Evolutionary conservation across 2,329 filamentous ascomycete species (phyloP).

Genomic region (Colletotrichum sansevieriae): DNA sequence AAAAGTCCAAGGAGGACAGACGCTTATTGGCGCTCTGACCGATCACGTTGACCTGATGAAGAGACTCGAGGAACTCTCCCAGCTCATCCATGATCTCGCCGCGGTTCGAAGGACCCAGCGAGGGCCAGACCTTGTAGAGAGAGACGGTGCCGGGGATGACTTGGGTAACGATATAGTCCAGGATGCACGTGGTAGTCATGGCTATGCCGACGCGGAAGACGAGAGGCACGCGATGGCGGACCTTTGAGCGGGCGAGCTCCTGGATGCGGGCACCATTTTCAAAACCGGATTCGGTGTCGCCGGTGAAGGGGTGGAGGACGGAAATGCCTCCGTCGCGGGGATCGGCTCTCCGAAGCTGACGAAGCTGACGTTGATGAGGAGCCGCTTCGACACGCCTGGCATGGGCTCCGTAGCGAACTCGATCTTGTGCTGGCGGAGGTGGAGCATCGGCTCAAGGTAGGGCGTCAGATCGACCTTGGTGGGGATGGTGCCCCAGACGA

Average conservation of each 20-base stretch:
- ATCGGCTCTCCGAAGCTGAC: background rate
- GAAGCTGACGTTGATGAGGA: constrained; percentile 17
- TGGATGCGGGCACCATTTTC: constrained; percentile 7
- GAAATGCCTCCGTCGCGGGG: constrained; percentile 15
- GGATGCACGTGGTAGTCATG: background rate
- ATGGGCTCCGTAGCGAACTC: constrained; percentile 7
- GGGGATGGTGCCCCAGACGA: constrained; percentile 10
- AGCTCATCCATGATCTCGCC: constrained; percentile 4
- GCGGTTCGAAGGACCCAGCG: background rate
- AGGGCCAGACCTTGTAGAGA: constrained; percentile 20
- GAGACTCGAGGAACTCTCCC: background rate
- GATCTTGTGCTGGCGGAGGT: constrained; percentile 9
- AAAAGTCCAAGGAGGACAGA: background rate
- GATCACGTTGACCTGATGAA: background rate
- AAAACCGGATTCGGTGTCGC: background rate
- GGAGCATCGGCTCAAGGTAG: constrained; percentile 1
- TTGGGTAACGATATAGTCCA: constrained; percentile 19
- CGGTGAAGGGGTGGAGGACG: background rate
- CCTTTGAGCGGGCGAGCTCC: constrained; percentile 9
- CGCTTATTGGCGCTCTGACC: background rate
- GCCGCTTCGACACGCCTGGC: constrained; percentile 19
- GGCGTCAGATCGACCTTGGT: background rate
- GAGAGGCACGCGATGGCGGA: constrained; percentile 12
- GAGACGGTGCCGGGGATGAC: constrained; percentile 6
- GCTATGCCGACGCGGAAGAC: constrained; percentile 8